Evolutionary conservation across 2,329 filamentous ascomycete species (phyloP).

Genomic region (Sclerotinia sclerotiorum): DNA sequence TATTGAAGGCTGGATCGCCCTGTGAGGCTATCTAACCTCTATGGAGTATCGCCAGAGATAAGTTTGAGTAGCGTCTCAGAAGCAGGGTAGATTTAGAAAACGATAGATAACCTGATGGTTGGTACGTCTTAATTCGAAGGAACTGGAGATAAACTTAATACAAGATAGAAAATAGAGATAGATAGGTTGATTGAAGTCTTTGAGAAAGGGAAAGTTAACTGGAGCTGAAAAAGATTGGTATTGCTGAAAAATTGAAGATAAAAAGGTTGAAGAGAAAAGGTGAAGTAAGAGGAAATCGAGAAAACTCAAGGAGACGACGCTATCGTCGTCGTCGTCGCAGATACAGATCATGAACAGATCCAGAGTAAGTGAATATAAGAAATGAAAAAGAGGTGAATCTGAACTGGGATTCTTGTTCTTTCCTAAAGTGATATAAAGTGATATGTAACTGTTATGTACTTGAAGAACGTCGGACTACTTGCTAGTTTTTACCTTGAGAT

Average conservation of each 20-base stretch:
- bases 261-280: not conserved
- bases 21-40: not conserved
- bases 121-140: not conserved
- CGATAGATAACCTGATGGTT: constrained; percentile 1
- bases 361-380: not conserved
- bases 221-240: not conserved
- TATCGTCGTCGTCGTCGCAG: constrained; percentile 5
- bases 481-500: constrained; percentile 3
- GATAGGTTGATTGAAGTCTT: not conserved
- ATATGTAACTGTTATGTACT: not conserved
- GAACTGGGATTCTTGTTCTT: not conserved
- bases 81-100: not conserved
- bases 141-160: not conserved
- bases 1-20: not conserved
- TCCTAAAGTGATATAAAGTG: constrained; percentile 9
- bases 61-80: not conserved
- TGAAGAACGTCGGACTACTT: not conserved
- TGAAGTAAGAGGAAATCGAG: constrained; percentile 5
- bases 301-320: not conserved
- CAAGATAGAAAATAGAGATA: not conserved
- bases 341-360: not conserved
- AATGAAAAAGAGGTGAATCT: not conserved
- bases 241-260: not conserved
- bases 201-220: not conserved
- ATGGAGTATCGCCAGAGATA: not conserved